A percentile compares a stretch with the other conserved stretches of the same genome.
These are phyloP conservation scores for Talaromyces pinophilus DNA, from an alignment of 2,329 filamentous ascomycete genomes.

Conservation along the genomic window DNA sequence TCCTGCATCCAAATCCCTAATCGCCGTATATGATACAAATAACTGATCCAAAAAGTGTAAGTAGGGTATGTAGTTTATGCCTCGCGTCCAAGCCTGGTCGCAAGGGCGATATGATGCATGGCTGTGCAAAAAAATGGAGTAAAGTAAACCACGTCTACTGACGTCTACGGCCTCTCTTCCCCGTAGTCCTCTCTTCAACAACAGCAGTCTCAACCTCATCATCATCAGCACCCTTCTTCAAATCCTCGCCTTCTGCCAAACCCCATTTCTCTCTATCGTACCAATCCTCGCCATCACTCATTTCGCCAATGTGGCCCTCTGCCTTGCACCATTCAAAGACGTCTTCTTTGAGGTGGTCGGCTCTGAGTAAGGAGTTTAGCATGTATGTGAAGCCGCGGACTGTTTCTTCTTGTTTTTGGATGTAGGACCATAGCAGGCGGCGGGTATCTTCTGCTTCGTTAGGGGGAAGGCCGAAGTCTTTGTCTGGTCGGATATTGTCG, in stretches of 20 bases:
- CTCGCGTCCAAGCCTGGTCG: neutral
- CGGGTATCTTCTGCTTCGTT: conserved; percentile 64
- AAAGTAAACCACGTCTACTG: conserved; percentile 6
- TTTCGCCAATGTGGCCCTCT: conserved; percentile 64
- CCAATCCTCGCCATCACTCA: conserved; percentile 70
- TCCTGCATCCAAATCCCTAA: conserved; percentile 1
- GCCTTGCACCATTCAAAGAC: conserved; percentile 64
- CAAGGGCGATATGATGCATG: neutral
- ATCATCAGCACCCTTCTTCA: conserved; percentile 62
- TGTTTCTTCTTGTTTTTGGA: conserved; percentile 67
- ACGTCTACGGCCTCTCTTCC: conserved; percentile 42
- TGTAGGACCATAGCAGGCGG: conserved; percentile 60
- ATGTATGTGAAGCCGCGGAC: conserved; percentile 59
- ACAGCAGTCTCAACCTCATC: conserved; percentile 59
- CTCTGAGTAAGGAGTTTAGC: conserved; percentile 57
- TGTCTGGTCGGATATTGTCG: conserved; percentile 51
- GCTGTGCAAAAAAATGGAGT: neutral
- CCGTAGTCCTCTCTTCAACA: conserved; percentile 43
- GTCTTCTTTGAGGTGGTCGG: conserved; percentile 60
- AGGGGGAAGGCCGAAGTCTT: conserved; percentile 58
- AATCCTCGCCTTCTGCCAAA: conserved; percentile 54
- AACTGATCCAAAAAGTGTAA: neutral
- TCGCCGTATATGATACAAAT: conserved; percentile 10
- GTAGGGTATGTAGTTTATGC: conserved; percentile 13
- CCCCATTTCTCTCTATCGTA: conserved; percentile 64